Evolutionary conservation across 306 rosid genomes (phyloP).

Genomic region (Rosa multiflora): DNA sequence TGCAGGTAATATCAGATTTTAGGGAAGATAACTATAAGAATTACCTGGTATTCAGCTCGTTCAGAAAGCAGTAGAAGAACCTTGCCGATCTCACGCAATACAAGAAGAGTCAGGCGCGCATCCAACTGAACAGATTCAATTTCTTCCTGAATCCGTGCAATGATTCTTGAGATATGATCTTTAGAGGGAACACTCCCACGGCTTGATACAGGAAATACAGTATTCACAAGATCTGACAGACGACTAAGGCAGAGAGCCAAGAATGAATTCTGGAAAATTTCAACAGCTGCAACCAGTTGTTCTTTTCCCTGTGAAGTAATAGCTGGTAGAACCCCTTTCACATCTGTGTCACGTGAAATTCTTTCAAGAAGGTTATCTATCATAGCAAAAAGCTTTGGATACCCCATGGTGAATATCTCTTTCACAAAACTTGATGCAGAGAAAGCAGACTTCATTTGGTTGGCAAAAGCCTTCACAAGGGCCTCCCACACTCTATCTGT

Average conservation of each 20-base stretch:
- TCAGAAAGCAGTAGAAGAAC: constrained; percentile 78
- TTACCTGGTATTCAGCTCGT: constrained; percentile 91
- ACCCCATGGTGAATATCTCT: constrained; percentile 89
- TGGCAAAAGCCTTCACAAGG: constrained; percentile 85
- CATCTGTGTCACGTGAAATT: constrained; percentile 89
- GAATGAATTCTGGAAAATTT: constrained; percentile 91
- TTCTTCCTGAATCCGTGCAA: constrained; percentile 90
- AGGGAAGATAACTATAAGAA: constrained; percentile 3
- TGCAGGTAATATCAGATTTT: not conserved
- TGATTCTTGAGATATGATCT: constrained; percentile 82
- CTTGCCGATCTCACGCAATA: constrained; percentile 94
- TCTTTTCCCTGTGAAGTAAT: constrained; percentile 72
- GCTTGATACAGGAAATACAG: constrained; percentile 85
- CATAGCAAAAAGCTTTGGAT: constrained; percentile 88
- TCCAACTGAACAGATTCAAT: constrained; percentile 93
- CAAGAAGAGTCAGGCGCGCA: constrained; percentile 93
- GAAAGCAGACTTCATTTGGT: constrained; percentile 96
- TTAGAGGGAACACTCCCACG: constrained; percentile 95
- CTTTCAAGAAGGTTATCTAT: constrained; percentile 94
- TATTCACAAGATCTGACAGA: constrained; percentile 90
- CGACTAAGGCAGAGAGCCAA: constrained; percentile 90
- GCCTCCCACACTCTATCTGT: constrained; percentile 96
- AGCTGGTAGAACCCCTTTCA: constrained; percentile 93
- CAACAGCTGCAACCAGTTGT: constrained; percentile 78
- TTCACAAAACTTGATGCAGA: constrained; percentile 97